Evolutionary conservation across 441 rosid genomes (phyloP), one percentile per base, ranked within the genome.

Genomic region (Populus hybrid): DNA sequence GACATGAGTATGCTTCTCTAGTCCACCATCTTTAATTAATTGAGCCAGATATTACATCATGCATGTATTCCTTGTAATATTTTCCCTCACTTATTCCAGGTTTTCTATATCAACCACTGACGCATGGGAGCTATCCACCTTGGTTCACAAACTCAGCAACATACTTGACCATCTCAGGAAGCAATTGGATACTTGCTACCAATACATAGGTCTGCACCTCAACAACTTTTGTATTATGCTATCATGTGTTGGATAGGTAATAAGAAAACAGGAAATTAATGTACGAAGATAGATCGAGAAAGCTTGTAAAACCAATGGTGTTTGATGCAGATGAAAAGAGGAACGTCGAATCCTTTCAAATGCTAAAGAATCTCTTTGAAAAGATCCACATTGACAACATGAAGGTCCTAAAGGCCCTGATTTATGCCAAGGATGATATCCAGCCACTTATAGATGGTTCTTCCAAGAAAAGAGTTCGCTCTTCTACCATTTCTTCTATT

Each of bases 111-210:
- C 95, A 36, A 89, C 95, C 32, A 85, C 91, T 8, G 99, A 91
- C 84, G 82, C 89, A 23, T 91, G 95, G 89, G 99, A 95, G 83
- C 83, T 95, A 38, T 92, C 93, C 20, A 85, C 88, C 61, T 84
- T 91, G 80, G 90, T 87, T 66, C 97, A 93, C 82, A 91, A 95
- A 78, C 95, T 94, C 57, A 85, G 73, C 67, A 90, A 82, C 86
- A 92, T 95, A 65, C 23, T 83, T 67, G 92, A 89, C 35, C 94
- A 85, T 81, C 82, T 95, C 57, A 66, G 34, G 72, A 85, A 88
- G 65, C 97, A 89, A 79, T 74, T 92, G 63, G 72, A 73, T 20
- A 35, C 74, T 65, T 91, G 92, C 78, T 72, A 82, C 79, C 30
- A 38, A 57, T 82, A 83, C 54, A 24, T 75, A 26, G 70, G 70